A percentile compares a stretch with the other conserved stretches of the same genome.
These are phyloP conservation scores for Neonectria faginata DNA, from an alignment of 2,329 filamentous ascomycete genomes.

Conservation along the genomic window DNA sequence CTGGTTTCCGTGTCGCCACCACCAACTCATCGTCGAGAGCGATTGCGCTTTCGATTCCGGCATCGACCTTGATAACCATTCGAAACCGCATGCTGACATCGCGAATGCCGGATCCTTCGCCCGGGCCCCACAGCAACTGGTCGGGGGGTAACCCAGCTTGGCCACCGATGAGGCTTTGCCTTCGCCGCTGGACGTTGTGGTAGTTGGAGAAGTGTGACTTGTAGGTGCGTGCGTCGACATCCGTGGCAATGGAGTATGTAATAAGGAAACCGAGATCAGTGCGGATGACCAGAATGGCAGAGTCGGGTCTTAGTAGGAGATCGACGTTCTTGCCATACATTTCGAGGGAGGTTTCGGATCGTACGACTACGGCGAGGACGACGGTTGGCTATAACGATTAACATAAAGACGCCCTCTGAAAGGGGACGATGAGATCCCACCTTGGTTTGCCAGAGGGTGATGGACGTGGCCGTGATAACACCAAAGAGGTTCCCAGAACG, in stretches of 20 bases:
- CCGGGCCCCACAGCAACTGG: constrained; percentile 77
- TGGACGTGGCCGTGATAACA: constrained; percentile 83
- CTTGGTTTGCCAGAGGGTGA: constrained; percentile 98
- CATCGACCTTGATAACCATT: constrained; percentile 98
- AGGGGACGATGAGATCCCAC: constrained; percentile 60
- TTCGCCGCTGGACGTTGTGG: constrained; percentile 71
- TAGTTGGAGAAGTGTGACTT: constrained; percentile 81
- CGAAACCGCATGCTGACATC: constrained; percentile 93
- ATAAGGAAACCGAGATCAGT: constrained; percentile 89
- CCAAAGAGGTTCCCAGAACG: constrained; percentile 86
- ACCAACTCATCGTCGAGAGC: constrained; percentile 93
- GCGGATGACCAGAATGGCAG: constrained; percentile 90
- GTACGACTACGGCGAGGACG: constrained; percentile 84
- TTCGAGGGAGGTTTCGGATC: constrained; percentile 81
- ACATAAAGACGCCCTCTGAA: not conserved
- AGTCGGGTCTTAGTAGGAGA: constrained; percentile 89
- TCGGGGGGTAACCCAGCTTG: constrained; percentile 67
- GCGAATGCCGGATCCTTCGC: constrained; percentile 83
- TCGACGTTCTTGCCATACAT: constrained; percentile 88
- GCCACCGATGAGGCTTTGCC: constrained; percentile 71
- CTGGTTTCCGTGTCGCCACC: constrained; percentile 90
- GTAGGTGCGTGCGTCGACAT: constrained; percentile 85
- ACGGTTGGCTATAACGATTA: constrained; percentile 77
- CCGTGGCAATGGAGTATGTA: constrained; percentile 91
- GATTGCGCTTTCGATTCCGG: constrained; percentile 87